Base-by-base conservation (phyloP, 2,329 filamentous ascomycete genomes). In the Thermothelomyces thermophilus region DNA sequence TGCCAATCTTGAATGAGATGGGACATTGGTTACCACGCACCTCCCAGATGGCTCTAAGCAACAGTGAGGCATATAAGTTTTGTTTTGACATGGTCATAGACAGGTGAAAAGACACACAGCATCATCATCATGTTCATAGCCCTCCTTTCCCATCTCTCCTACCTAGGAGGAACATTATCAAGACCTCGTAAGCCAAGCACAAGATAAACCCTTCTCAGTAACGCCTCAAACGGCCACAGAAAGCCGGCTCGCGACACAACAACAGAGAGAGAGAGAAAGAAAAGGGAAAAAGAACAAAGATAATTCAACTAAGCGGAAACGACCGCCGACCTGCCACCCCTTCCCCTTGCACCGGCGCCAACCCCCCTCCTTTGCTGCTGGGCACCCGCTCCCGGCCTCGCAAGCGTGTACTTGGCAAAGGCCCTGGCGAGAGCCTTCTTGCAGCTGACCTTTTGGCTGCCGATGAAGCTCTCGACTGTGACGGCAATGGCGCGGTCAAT, bases 401-500 rank as follows among this genome's bases (percentile, higher is more conserved):
- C 73, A 44, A 83, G 67, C 1, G 84, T 87, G 65, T 97, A 98
- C 74, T 98, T 98, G 62, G 93, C 90, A 73, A 98, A 98, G 4
- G 93, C 89, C 52, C 93, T 79, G 0, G 90, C 87, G 39, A 98
- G 77, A 14, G 93, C 90, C 75, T 95, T 96, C 79, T 97, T 98
- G 72, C 88, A 93, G 72, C 88, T 95, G 62, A 97, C 82, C 74
- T 98, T 98, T 68, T 98, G 93, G 61, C 87, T 94, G 54, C 87
- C 88, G 37, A 98, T 88, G 64, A 98, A 98, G 49, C 87, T 94
- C 58, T 97, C 90, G 2, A 98, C 88, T 0, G 93, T 95, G 6
- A 98, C 93, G 13, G 90, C 89, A 63, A 98, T 98, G 51, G 93
- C 93, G 37, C 93, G 88, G 69, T 98, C 93, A 60, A 98, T 95